These are phyloP conservation scores for Aspergillus sp. DNA, from an alignment of 2,329 filamentous ascomycete genomes.

Conservation along the genomic window DNA sequence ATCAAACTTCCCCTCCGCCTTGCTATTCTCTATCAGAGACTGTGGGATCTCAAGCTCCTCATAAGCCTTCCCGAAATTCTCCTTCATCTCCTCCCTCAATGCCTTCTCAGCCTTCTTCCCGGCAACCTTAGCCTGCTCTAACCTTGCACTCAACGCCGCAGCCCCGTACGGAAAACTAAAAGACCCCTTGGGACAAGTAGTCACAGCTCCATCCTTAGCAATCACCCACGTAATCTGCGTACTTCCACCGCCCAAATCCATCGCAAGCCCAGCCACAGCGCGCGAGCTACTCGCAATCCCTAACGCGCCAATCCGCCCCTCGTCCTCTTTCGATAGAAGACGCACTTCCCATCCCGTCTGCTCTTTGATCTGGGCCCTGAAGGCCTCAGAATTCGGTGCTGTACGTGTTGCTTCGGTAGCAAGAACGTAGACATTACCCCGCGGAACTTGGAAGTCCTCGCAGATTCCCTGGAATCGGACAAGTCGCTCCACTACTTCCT, in stretches of 20 bases:
- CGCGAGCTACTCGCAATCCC: conserved; percentile 76
- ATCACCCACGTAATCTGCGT: conserved; percentile 70
- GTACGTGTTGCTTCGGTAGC: conserved; percentile 88
- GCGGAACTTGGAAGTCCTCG: conserved; percentile 65
- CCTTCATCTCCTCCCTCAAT: conserved; percentile 57
- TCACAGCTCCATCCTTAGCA: conserved; percentile 50
- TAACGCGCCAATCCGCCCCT: conserved; percentile 79
- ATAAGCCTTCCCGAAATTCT: conserved; percentile 62
- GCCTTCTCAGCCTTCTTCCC: conserved; percentile 49
- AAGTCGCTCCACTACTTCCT: conserved; percentile 65
- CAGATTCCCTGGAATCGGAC: conserved; percentile 72
- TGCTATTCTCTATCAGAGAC: conserved; percentile 47
- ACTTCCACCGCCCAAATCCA: conserved; percentile 80
- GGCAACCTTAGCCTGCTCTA: conserved; percentile 48
- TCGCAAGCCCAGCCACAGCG: conserved; percentile 72
- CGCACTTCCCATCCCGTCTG: conserved; percentile 68
- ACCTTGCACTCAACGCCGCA: conserved; percentile 61
- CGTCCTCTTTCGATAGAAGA: conserved; percentile 74
- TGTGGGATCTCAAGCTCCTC: conserved; percentile 57
- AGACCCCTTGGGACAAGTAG: conserved; percentile 55
- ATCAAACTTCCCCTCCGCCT: conserved; percentile 56
- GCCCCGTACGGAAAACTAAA: conserved; percentile 71
- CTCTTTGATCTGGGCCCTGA: conserved; percentile 63
- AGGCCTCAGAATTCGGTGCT: conserved; percentile 69
- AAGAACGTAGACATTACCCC: conserved; percentile 67